These are phyloP conservation scores for Mucor irregularis DNA, from an alignment of 371 early-diverging fungal species.

Conservation along the genomic window DNA sequence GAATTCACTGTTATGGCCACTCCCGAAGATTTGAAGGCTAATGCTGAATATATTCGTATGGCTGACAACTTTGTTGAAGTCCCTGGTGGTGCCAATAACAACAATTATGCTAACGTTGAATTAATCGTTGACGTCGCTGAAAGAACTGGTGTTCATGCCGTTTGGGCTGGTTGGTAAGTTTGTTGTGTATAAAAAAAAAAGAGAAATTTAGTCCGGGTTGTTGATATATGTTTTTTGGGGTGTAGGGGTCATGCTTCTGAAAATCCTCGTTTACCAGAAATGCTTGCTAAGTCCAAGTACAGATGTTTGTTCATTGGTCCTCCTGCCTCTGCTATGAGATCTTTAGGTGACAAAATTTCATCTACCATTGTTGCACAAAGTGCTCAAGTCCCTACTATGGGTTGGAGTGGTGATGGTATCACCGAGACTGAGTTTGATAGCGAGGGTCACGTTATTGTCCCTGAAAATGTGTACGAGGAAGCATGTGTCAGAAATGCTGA, in stretches of 20 bases:
- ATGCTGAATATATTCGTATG: conserved; percentile 98
- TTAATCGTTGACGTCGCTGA: conserved; percentile 97
- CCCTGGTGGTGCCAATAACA: conserved; percentile 94
- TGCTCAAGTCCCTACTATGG: conserved; percentile 94
- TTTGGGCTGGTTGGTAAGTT: conserved; percentile 71
- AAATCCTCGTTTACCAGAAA: conserved; percentile 94
- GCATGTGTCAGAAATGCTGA: conserved; percentile 81
- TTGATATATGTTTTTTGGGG: neutral
- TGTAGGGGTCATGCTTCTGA: conserved; percentile 99
- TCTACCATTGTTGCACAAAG: conserved; percentile 98
- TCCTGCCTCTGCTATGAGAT: conserved; percentile 97
- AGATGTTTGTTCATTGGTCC: conserved; percentile 97
- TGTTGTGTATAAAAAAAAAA: neutral
- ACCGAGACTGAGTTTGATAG: conserved; percentile 63
- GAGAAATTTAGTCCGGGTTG: neutral
- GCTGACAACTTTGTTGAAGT: conserved; percentile 98
- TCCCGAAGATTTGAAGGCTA: conserved; percentile 95
- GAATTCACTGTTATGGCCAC: conserved; percentile 98
- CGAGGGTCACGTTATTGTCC: conserved; percentile 80
- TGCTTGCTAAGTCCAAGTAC: conserved; percentile 75
- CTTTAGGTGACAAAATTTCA: conserved; percentile 98
- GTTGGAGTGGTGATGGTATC: conserved; percentile 93
- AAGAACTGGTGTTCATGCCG: conserved; percentile 88
- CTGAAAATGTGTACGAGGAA: conserved; percentile 74
- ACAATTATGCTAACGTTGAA: conserved; percentile 98